These are phyloP conservation scores for Yamadazyma oceani DNA, from an alignment of 1,139 yeast genomes.

Conservation along the genomic window DNA sequence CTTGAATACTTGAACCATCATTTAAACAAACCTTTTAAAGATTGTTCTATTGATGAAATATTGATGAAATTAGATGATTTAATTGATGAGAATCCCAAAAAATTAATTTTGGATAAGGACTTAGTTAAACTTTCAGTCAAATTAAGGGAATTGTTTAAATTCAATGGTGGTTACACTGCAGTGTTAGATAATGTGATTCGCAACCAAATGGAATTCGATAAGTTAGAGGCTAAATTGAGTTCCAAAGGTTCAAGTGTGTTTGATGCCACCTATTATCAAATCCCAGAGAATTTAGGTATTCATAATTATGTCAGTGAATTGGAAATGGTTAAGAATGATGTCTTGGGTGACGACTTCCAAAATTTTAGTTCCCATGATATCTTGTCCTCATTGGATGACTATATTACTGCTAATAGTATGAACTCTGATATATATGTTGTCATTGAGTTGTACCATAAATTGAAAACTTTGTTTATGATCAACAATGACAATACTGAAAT, in stretches of 20 bases:
- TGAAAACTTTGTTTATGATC: conserved; percentile 22
- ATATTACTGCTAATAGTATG: conserved; percentile 6
- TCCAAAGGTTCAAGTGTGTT: neutral
- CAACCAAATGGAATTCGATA: conserved; percentile 25
- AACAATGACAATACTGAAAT: conserved; percentile 34
- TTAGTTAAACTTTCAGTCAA: conserved; percentile 11
- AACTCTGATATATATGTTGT: neutral
- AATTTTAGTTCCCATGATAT: conserved; percentile 2
- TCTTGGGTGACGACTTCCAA: conserved; percentile 12
- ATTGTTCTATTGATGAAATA: conserved; percentile 10
- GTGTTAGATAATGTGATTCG: conserved; percentile 32
- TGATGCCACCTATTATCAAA: conserved; percentile 3
- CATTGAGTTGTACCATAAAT: conserved; percentile 12
- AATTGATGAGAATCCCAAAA: conserved; percentile 6
- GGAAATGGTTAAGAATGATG: conserved; percentile 2
- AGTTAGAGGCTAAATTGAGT: conserved; percentile 19
- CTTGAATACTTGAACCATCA: conserved; percentile 23
- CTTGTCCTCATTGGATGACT: conserved; percentile 10
- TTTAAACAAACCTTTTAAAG: conserved; percentile 16
- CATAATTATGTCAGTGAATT: conserved; percentile 3
- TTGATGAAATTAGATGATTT: conserved; percentile 11
- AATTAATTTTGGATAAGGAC: conserved; percentile 2
- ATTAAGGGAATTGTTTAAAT: conserved; percentile 22
- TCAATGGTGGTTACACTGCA: conserved; percentile 32
- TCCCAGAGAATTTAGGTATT: neutral